Base-by-base conservation (phyloP, 1,284 basidiomycete genomes). In the Boletus hoseneyae region DNA sequence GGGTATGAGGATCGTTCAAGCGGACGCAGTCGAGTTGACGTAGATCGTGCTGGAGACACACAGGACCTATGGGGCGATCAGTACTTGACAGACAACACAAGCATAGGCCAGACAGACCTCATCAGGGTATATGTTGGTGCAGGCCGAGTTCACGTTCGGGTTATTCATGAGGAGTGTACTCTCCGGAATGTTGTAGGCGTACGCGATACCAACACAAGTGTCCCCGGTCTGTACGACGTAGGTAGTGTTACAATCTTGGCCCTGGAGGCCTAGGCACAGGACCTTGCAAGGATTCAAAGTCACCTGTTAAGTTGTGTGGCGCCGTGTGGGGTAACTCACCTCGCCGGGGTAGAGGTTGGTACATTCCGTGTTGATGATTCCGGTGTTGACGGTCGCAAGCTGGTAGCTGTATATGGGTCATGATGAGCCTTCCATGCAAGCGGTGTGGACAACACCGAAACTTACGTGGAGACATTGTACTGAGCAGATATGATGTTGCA, bases 151-250 rank as follows among this genome's bases (percentile, higher is more conserved):
- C 41, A 84, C 55, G 55, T 80, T 78, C 8, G 78, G 80, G 67
- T 83, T 83, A 65, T 83, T 83, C 23, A 67, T 60, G 36, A 67
- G 54, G 32, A 84, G 65, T 16, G 71, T 73, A 23, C 54, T 69
- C 45, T 63, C 44, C 18, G 73, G 58, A 39, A 78, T 72, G 21
- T 66, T 64, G 7, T 70, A 66, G 6, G 53, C 54, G 8, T 47
- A 40, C 0, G 72, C 67, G 41, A 82, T 74, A 4, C 47, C 23
- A 3, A 34, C 47, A 57, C 83, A 79, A 6, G 56, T 71, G 54
- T 82, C 72, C 4, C 72, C 73, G 0, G 54, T 40, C 29, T 57
- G 52, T 30, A 74, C 70, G 18, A 70, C 65, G 39, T 73, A 65
- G 15, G 70, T 73, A 16, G 59, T 62, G 6, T 33, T 52, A 62